Conservation (phyloP, 495 filamentous ascomycete species). For the Penicillium cataractarum region DNA sequence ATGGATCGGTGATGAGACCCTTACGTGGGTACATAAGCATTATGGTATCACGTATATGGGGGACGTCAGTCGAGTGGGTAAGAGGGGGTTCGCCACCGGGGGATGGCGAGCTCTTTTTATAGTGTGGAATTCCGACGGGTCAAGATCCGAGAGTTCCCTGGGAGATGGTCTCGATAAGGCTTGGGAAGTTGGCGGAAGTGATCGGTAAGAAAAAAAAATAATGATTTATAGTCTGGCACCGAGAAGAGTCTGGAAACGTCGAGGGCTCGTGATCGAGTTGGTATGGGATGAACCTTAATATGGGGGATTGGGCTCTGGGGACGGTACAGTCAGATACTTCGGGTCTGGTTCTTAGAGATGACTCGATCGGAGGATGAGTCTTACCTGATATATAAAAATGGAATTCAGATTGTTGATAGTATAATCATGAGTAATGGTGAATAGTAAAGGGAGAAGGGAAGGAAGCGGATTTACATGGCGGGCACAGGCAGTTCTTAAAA, state of each 20-base stretch:
- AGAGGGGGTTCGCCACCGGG: constrained; percentile 38
- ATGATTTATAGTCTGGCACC: background rate
- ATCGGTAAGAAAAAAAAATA: constrained; percentile 2
- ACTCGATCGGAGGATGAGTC: constrained; percentile 27
- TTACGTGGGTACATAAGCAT: constrained; percentile 56
- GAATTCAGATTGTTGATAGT: background rate
- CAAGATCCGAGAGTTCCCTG: constrained; percentile 35
- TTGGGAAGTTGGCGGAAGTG: constrained; percentile 9
- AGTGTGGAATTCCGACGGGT: constrained; percentile 36
- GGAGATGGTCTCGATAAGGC: constrained; percentile 15
- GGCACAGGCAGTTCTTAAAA: constrained; percentile 23
- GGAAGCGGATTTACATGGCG: constrained; percentile 4
- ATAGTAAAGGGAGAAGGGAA: constrained; percentile 3
- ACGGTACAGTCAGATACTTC: constrained; percentile 3
- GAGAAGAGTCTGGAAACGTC: constrained; percentile 45
- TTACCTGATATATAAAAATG: constrained; percentile 10
- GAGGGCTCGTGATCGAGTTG: constrained; percentile 29
- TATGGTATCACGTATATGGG: constrained; percentile 36
- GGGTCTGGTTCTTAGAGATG: constrained; percentile 28
- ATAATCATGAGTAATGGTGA: constrained; percentile 28
- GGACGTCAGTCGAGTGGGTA: constrained; percentile 37
- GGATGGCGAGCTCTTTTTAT: constrained; percentile 35
- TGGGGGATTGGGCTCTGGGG: constrained; percentile 9
- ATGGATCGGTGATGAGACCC: constrained; percentile 51
- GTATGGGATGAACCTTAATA: constrained; percentile 26